phyloP scores from a whole-genome alignment of 2,329 filamentous ascomycete genomes.

The Alternaria ethzedia region DNA sequence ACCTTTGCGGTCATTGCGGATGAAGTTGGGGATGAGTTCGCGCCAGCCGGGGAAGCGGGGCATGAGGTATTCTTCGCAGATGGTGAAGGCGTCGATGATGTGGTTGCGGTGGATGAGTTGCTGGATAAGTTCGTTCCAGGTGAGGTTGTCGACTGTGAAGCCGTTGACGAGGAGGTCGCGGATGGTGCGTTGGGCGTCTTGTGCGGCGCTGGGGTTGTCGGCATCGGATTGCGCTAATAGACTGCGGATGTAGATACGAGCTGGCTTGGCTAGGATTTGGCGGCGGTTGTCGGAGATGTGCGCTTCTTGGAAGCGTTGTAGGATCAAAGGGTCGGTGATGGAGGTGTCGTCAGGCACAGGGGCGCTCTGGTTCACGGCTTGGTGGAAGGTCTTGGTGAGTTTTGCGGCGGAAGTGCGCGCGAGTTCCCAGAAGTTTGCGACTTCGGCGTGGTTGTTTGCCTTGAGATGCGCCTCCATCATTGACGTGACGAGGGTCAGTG shows the following conservation, averaged over 20 bases:
- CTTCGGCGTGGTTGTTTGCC: constrained; percentile 64
- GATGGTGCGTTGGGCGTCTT: constrained; percentile 49
- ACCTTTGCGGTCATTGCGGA: constrained; percentile 26
- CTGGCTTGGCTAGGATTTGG: constrained; percentile 56
- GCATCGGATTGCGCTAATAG: constrained; percentile 56
- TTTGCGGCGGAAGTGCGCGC: constrained; percentile 62
- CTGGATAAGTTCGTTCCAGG: constrained; percentile 82
- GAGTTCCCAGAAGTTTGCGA: constrained; percentile 71
- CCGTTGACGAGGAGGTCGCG: constrained; percentile 67
- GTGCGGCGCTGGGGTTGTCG: constrained; percentile 25
- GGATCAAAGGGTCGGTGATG: constrained; percentile 29
- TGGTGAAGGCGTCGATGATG: constrained; percentile 70
- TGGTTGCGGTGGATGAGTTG: constrained; percentile 66
- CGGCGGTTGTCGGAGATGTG: constrained; percentile 48
- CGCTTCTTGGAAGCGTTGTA: constrained; percentile 24
- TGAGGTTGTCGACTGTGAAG: constrained; percentile 75
- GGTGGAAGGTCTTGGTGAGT: constrained; percentile 40
- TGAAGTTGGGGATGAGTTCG: constrained; percentile 27
- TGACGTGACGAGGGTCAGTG: constrained; percentile 54
- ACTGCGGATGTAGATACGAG: constrained; percentile 61
- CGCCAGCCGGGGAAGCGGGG: constrained; percentile 78
- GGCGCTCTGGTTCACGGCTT: constrained; percentile 44
- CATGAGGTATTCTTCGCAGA: constrained; percentile 82
- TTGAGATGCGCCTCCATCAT: constrained; percentile 72
- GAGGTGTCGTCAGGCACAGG: constrained; percentile 18